A percentile compares a stretch with the other conserved stretches of the same genome.
phyloP scores from a whole-genome alignment of 164 flowering plant species.

The Piper betle region DNA sequence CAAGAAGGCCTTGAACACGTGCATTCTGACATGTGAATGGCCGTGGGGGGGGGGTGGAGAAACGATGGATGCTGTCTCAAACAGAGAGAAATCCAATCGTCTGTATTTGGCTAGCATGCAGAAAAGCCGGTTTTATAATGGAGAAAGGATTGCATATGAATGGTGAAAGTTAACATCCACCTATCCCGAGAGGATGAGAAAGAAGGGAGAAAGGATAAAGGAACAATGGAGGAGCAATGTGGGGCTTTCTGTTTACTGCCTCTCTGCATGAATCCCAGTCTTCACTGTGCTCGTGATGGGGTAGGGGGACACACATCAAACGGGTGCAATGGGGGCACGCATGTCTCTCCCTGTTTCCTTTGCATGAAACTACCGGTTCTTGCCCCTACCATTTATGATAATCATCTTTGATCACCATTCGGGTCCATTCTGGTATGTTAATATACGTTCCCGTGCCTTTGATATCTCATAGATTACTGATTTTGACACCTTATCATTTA shows the following conservation, averaged over 20 bases:
- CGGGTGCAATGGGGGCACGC: slow-evolving; percentile 52
- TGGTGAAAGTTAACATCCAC: neutral
- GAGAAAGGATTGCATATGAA: slow-evolving; percentile 1
- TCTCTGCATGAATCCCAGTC: slow-evolving; percentile 8
- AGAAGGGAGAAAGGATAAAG: slow-evolving; percentile 4
- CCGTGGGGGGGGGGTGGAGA: slow-evolving; percentile 8
- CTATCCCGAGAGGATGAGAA: neutral
- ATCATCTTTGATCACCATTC: neutral
- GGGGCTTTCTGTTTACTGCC: slow-evolving; percentile 14
- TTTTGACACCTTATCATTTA: neutral
- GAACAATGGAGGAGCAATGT: slow-evolving; percentile 1
- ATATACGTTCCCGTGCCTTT: neutral
- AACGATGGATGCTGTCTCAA: slow-evolving; percentile 9
- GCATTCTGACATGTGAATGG: slow-evolving; percentile 38
- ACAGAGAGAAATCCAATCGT: slow-evolving; percentile 14
- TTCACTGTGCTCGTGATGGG: slow-evolving; percentile 21
- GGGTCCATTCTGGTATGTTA: neutral
- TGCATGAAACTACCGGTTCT: slow-evolving; percentile 44
- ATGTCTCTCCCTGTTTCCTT: slow-evolving; percentile 40
- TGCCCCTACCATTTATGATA: slow-evolving; percentile 25
- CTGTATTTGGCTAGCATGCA: slow-evolving; percentile 14
- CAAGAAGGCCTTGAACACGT: slow-evolving; percentile 24
- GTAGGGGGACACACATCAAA: slow-evolving; percentile 45
- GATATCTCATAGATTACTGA: no score
- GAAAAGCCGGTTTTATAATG: slow-evolving; percentile 2